Evolutionary conservation across 306 rosid species (phyloP), one percentile per base, ranked within the genome.

Genomic region (Mimosa pudica): DNA sequence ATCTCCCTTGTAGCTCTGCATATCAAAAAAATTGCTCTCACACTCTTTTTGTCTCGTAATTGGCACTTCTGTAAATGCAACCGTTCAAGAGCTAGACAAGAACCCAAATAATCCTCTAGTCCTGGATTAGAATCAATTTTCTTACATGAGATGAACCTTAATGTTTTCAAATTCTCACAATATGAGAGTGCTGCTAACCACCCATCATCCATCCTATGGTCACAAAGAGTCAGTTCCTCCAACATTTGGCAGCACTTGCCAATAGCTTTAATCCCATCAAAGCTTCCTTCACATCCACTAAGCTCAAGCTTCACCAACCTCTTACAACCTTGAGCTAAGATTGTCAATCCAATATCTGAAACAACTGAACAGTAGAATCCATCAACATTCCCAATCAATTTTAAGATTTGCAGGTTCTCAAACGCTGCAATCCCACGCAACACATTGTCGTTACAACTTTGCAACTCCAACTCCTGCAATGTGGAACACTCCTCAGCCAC

Each of bases 171-270:
- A 89, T 93, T 95, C 77, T 89, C 92, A 35, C 98, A 93, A 80
- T 60, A 93, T 0, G 97, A 80, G 33, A 95, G 82, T 0, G 84
- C 98, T 2, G 94, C 92, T 70, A 93, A 64, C 98, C 98, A 95
- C 17, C 97, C 99, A 77, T 83, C 77, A 47, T 93, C 99, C 98
- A 95, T 95, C 85, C 93, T 90, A 33, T 93, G 99, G 87, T 93
- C 94, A 81, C 83, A 84, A 33, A 95, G 30, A 0, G 88, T 88
- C 86, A 95, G 79, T 70, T 95, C 99, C 89, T 95, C 99, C 83
- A 95, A 65, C 98, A 95, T 95, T 52, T 79, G 96, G 69, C 99
- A 95, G 79, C 99, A 95, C 81, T 89, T 94, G 33, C 97, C 99
- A 81, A 95, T 90, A 0, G 99, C 98, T 65, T 95, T 95, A 60